phyloP scores from a whole-genome alignment of 148 eudicot species.

The Drosera capensis region DNA sequence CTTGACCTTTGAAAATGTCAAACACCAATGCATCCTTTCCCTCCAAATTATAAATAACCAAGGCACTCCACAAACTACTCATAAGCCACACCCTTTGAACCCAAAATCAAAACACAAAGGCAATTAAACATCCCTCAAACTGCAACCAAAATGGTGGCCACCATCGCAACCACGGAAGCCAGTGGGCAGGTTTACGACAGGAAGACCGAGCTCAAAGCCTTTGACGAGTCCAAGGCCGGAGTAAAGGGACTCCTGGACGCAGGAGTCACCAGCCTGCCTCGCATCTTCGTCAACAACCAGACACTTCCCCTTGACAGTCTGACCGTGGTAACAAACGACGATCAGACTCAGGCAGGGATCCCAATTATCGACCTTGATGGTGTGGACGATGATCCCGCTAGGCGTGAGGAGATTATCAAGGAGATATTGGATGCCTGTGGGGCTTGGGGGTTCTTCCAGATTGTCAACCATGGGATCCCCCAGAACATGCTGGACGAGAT shows the following conservation, averaged over 20 bases:
- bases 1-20: no score
- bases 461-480: neutral
- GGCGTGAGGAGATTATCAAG: neutral
- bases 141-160: slow-evolving; percentile 1
- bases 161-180: neutral
- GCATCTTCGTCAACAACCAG: neutral
- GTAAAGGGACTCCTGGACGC: slow-evolving; percentile 15
- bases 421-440: neutral
- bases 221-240: slow-evolving; percentile 8
- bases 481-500: neutral
- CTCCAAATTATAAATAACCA: no score
- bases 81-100: no score
- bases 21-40: no score
- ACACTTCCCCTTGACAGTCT: no score
- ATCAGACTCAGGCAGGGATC: no score
- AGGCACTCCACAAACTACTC: no score
- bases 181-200: neutral
- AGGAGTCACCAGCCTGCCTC: neutral
- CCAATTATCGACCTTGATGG: no score
- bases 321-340: no score
- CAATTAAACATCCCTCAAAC: no score
- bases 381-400: no score
- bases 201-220: neutral
- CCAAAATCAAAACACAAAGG: no score
- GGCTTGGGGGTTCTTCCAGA: neutral